Percentiles rank a stretch among this genome's conserved stretches.
phyloP scores from a whole-genome alignment of 805 yeast genomes.

The Metschnikowia hibisci region DNA sequence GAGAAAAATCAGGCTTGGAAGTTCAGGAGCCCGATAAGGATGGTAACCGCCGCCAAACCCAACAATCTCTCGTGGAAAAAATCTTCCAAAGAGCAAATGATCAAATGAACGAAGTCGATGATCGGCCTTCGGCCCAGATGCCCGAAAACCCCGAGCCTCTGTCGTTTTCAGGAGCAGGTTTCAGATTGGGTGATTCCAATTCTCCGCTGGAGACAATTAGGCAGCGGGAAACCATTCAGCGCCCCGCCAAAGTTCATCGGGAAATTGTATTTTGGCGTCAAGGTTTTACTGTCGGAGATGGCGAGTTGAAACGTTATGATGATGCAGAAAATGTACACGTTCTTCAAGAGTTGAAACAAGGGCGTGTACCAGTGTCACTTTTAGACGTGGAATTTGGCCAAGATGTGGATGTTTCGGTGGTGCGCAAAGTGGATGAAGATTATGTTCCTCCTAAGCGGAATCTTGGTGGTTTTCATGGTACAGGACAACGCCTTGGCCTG shows the following conservation, averaged over 20 bases:
- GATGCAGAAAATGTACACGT: slow-evolving; percentile 85
- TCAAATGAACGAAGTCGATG: slow-evolving; percentile 38
- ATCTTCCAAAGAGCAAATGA: slow-evolving; percentile 62
- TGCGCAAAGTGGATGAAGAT: slow-evolving; percentile 75
- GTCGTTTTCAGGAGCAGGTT: slow-evolving; percentile 49
- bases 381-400: slow-evolving; percentile 85
- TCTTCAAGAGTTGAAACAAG: slow-evolving; percentile 75
- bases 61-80: slow-evolving; percentile 55
- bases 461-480: slow-evolving; percentile 69
- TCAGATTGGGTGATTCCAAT: slow-evolving; percentile 48
- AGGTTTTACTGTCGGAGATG: slow-evolving; percentile 94
- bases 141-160: slow-evolving; percentile 15
- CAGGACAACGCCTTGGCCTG: slow-evolving; percentile 84
- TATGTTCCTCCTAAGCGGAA: slow-evolving; percentile 63
- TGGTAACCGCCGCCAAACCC: slow-evolving; percentile 25
- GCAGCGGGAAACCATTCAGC: slow-evolving; percentile 23
- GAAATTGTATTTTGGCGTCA: slow-evolving; percentile 94
- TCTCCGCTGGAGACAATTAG: slow-evolving; percentile 33
- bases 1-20: slow-evolving; percentile 72
- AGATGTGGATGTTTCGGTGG: slow-evolving; percentile 88
- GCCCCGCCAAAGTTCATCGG: slow-evolving; percentile 56
- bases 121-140: slow-evolving; percentile 29
- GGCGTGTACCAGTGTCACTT: slow-evolving; percentile 84
- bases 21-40: slow-evolving; percentile 67
- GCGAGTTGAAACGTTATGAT: slow-evolving; percentile 78